Evolutionary conservation across 1,139 yeast species (phyloP).

Genomic region (Protomyces gravidus): DNA sequence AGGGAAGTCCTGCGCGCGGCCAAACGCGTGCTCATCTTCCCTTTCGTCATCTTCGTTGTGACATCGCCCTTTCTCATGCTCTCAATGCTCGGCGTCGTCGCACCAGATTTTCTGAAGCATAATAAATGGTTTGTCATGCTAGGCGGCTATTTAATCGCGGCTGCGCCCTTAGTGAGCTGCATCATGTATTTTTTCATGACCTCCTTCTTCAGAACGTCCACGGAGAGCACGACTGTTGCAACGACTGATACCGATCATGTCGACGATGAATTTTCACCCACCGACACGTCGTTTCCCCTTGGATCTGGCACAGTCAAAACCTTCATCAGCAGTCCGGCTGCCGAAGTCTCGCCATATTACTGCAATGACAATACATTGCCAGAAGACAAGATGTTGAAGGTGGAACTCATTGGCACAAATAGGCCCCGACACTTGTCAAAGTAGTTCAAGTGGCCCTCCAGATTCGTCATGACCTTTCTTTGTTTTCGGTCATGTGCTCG

Average conservation of each 20-base stretch:
- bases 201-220: background rate
- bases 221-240: background rate
- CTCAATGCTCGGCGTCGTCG: background rate
- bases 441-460: no score
- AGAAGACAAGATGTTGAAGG: no score
- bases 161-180: background rate
- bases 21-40: background rate
- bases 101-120: background rate
- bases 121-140: background rate
- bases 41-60: background rate
- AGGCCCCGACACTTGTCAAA: no score
- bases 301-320: background rate
- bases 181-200: background rate
- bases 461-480: no score
- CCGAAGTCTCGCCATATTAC: no score
- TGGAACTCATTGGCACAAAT: no score
- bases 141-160: background rate
- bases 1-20: background rate
- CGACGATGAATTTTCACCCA: no score
- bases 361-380: no score
- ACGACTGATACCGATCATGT: background rate
- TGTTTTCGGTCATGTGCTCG: no score
- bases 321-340: conserved; percentile 1
- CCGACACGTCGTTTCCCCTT: background rate
- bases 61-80: background rate